These are phyloP conservation scores for Eucalyptus grandis DNA, from an alignment of 345 rosid species.

Conservation along the genomic window DNA sequence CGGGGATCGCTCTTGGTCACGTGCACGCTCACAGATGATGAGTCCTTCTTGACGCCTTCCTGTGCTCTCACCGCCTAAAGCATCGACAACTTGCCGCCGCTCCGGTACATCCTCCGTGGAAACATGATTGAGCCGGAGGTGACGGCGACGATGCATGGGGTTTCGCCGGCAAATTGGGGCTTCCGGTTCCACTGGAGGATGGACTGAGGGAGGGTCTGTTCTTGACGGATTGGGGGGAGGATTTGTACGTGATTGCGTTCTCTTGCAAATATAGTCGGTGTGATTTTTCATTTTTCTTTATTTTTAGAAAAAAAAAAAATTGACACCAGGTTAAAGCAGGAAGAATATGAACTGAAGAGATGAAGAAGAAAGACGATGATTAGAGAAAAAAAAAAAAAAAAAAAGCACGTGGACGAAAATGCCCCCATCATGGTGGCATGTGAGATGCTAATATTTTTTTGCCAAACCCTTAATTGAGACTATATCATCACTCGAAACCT, in stretches of 20 bases:
- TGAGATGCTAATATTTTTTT: no score
- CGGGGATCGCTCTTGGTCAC: not conserved
- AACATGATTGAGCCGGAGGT: not conserved
- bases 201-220: not conserved
- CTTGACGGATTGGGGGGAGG: not conserved
- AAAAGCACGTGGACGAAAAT: not conserved
- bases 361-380: not conserved
- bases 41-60: not conserved
- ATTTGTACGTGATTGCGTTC: not conserved
- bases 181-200: not conserved
- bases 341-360: not conserved
- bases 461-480: no score
- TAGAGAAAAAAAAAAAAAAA: not conserved
- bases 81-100: not conserved
- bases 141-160: not conserved
- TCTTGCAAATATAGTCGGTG: not conserved
- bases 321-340: not conserved
- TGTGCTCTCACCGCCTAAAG: not conserved
- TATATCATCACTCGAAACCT: no score
- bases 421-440: not conserved
- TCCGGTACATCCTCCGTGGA: not conserved
- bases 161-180: not conserved
- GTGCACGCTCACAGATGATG: not conserved
- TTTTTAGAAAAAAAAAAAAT: not conserved
- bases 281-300: not conserved